A percentile compares a stretch with the other conserved stretches of the same genome.
Conservation (phyloP, 352 stramenopile genomes). For the Globisporangium spinosum region DNA sequence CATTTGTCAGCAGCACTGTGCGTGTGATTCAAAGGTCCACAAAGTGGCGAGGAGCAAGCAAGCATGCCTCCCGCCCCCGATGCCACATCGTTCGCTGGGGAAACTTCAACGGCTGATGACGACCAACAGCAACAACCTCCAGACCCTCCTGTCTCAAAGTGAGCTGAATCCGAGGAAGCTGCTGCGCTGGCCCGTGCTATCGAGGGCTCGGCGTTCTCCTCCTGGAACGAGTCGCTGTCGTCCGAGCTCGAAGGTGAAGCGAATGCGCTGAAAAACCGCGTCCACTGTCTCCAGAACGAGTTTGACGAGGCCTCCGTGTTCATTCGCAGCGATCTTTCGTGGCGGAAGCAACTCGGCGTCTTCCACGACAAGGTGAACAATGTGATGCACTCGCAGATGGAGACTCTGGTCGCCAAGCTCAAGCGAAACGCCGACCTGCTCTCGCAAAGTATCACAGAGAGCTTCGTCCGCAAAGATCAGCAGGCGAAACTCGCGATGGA, state of each 20-base stretch:
- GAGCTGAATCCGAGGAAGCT: constrained; percentile 4
- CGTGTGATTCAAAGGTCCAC: not conserved
- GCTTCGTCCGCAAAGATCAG: constrained; percentile 30
- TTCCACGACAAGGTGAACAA: constrained; percentile 55
- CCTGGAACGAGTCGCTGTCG: constrained; percentile 12
- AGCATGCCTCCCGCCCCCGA: not conserved
- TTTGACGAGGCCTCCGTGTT: constrained; percentile 56
- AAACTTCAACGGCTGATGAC: not conserved
- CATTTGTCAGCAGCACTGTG: not conserved
- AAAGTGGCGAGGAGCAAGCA: not conserved
- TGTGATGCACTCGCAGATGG: constrained; percentile 26
- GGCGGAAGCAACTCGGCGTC: constrained; percentile 44
- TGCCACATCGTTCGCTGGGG: not conserved
- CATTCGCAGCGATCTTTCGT: constrained; percentile 58
- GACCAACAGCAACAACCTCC: not conserved
- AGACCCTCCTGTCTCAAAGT: not conserved
- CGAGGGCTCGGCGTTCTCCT: constrained; percentile 15
- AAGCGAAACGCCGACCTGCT: constrained; percentile 32
- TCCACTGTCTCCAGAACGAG: constrained; percentile 40
- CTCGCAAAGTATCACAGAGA: constrained; percentile 34
- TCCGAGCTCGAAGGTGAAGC: constrained; percentile 18
- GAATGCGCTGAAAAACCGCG: constrained; percentile 23
- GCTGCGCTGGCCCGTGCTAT: not conserved
- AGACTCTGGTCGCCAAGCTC: constrained; percentile 20
- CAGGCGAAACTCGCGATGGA: constrained; percentile 34